Evolutionary conservation across 306 rosid genomes (phyloP), one percentile per base, ranked within the genome.

Genomic region (Quillaja saponaria): DNA sequence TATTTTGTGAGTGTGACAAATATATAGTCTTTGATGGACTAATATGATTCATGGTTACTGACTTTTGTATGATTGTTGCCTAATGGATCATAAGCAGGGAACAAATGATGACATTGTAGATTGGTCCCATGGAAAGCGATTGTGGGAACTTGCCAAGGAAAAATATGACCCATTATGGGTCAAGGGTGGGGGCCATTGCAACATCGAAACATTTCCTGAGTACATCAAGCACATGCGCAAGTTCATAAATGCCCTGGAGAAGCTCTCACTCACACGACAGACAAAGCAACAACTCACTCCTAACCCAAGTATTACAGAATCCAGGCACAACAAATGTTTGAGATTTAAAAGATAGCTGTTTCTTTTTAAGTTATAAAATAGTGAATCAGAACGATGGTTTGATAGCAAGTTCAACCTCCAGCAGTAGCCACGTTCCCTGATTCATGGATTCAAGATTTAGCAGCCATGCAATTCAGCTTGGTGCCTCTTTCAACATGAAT

Each of bases 151-250:
- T 15, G 65, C 99, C 10, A 94, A 89, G 79, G 96, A 94, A 76
- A 94, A 94, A 69, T 94, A 80, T 34, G 91, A 94, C 28, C 99
- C 99, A 1, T 76, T 94, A 73, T 94, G 99, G 99, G 90, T 94
- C 61, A 87, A 94, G 76, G 99, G 97, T 6, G 97, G 99, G 6
- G 97, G 99, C 12, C 99, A 94, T 56, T 94, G 99, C 88, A 94
- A 94, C 86, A 95, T 94, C 3, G 99, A 94, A 71, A 85, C 91
- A 5, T 94, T 47, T 77, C 99, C 99, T 0, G 99, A 94, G 85
- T 94, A 87, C 81, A 85, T 89, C 50, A 94, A 83, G 84, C 92
- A 94, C 76, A 61, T 94, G 63, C 95, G 95, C 77, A 94, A 82
- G 79, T 94, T 86, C 83, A 38, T 89, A 18, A 85, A 85, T 16